Conservation (phyloP, 495 filamentous ascomycete species). For the Penicillium flavigenum region DNA sequence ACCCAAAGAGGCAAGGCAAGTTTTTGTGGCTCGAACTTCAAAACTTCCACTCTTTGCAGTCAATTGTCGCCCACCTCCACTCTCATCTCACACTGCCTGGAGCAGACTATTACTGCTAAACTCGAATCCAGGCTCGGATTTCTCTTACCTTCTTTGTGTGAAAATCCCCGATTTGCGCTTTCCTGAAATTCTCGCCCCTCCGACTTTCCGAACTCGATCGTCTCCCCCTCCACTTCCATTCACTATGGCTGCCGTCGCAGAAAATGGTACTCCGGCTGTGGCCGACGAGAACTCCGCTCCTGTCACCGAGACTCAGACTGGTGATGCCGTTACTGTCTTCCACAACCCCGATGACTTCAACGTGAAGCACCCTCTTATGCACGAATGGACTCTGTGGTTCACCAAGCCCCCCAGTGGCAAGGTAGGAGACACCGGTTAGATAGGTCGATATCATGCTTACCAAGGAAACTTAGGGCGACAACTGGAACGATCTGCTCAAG, state of each 20-base stretch:
- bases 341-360: constrained; percentile 98
- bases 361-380: constrained; percentile 94
- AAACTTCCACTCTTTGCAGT: constrained; percentile 34
- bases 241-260: constrained; percentile 45
- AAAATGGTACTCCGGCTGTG: constrained; percentile 42
- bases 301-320: constrained; percentile 29
- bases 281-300: constrained; percentile 46
- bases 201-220: constrained; percentile 22
- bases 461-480: constrained; percentile 66
- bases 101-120: constrained; percentile 34
- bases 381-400: constrained; percentile 98
- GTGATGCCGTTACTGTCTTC: constrained; percentile 76
- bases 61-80: constrained; percentile 20
- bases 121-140: constrained; percentile 5
- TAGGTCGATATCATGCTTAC: constrained; percentile 17
- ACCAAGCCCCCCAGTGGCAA: constrained; percentile 97
- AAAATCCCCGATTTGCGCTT: constrained; percentile 29
- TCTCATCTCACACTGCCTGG: constrained; percentile 41
- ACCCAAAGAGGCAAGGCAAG: constrained; percentile 44
- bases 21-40: constrained; percentile 39
- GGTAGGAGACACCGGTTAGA: constrained; percentile 49
- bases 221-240: constrained; percentile 20
- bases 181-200: constrained; percentile 36
- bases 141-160: constrained; percentile 8
- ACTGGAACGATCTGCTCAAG: constrained; percentile 98